Percentiles rank a stretch among this genome's conserved stretches.
These are phyloP conservation scores for Penicillium macrosclerotiorum DNA, from an alignment of 495 filamentous ascomycete species.

Conservation along the genomic window DNA sequence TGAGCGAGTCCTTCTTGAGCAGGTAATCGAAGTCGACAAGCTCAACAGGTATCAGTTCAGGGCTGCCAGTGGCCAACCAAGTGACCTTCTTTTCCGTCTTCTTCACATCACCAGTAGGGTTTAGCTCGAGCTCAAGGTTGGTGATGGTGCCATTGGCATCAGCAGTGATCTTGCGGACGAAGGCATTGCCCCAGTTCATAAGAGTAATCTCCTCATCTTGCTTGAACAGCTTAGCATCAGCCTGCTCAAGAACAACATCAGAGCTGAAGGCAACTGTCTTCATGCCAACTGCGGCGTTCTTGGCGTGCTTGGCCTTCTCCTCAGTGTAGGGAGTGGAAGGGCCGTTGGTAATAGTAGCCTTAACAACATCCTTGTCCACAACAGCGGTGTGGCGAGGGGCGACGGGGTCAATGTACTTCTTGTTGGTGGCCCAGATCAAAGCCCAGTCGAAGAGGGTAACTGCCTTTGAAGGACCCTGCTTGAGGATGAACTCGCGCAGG, in stretches of 20 bases:
- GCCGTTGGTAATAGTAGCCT: slow-evolving; percentile 65
- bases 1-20: slow-evolving; percentile 85
- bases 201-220: slow-evolving; percentile 89
- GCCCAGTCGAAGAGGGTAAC: slow-evolving; percentile 90
- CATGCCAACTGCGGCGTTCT: slow-evolving; percentile 77
- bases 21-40: slow-evolving; percentile 90
- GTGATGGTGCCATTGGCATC: slow-evolving; percentile 58
- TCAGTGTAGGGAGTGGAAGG: slow-evolving; percentile 62
- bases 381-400: slow-evolving; percentile 83
- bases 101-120: slow-evolving; percentile 87
- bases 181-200: slow-evolving; percentile 94
- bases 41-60: slow-evolving; percentile 76
- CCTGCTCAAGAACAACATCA: slow-evolving; percentile 77
- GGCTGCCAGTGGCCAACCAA: slow-evolving; percentile 74
- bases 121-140: slow-evolving; percentile 69
- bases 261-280: slow-evolving; percentile 80
- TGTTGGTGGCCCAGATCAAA: slow-evolving; percentile 90
- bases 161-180: slow-evolving; percentile 70
- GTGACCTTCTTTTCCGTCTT: slow-evolving; percentile 94
- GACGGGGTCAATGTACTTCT: slow-evolving; percentile 90
- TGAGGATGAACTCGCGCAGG: slow-evolving; percentile 87
- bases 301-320: slow-evolving; percentile 80
- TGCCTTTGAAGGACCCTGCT: slow-evolving; percentile 86
- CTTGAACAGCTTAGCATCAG: slow-evolving; percentile 76
- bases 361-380: slow-evolving; percentile 62